phyloP scores from a whole-genome alignment of 2,329 filamentous ascomycete species.

The Neonectria punicea region DNA sequence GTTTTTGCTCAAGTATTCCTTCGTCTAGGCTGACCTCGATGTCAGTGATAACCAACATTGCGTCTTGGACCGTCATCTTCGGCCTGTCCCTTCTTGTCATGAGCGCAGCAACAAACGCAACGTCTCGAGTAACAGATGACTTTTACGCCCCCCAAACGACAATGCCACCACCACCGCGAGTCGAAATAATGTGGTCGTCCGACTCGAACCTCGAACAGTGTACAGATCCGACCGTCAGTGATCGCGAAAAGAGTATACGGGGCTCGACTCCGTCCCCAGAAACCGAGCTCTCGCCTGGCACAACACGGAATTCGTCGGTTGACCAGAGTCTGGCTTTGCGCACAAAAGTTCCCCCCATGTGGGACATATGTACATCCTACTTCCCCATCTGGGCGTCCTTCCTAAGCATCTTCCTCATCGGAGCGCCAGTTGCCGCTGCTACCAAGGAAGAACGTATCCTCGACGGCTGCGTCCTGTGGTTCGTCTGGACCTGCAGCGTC shows the following conservation, averaged over 20 bases:
- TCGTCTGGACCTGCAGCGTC: conserved; percentile 59
- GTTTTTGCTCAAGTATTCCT: conserved; percentile 20
- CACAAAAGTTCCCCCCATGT: conserved; percentile 7
- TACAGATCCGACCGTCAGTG: background rate
- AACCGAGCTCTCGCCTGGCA: background rate
- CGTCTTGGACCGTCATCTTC: conserved; percentile 50
- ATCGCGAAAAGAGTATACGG: conserved; percentile 18
- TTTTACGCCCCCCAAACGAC: conserved; percentile 21
- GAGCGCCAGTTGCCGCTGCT: conserved; percentile 53
- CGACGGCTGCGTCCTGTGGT: conserved; percentile 59
- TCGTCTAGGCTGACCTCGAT: conserved; percentile 20
- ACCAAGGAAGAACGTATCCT: conserved; percentile 52
- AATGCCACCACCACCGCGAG: conserved; percentile 4
- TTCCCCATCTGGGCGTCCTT: conserved; percentile 44
- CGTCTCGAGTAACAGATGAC: conserved; percentile 13
- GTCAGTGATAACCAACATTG: conserved; percentile 49
- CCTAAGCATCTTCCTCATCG: conserved; percentile 49
- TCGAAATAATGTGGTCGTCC: conserved; percentile 36
- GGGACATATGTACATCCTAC: conserved; percentile 39
- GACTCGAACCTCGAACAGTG: conserved; percentile 32
- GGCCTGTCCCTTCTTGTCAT: conserved; percentile 37
- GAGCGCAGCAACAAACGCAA: conserved; percentile 18
- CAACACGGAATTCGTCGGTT: conserved; percentile 24
- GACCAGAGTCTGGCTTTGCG: background rate
- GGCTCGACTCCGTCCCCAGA: conserved; percentile 5